phyloP scores from a whole-genome alignment of 495 filamentous ascomycete species.

The Penicillium atrosanguineum region DNA sequence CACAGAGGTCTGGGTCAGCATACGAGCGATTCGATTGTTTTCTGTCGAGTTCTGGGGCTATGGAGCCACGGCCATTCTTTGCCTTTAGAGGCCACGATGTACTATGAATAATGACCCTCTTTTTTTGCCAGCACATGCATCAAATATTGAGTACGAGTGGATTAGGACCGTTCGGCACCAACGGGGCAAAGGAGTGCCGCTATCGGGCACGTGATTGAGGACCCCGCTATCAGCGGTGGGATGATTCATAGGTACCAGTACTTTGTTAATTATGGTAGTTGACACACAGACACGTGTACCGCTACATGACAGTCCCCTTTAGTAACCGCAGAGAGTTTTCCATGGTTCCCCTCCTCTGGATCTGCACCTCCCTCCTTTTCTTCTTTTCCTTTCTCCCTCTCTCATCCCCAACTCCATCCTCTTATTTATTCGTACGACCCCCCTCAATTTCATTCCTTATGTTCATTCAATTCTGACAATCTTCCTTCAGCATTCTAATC shows the following conservation, averaged over 20 bases:
- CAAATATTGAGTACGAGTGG: not conserved
- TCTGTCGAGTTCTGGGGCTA: not conserved
- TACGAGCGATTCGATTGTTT: not conserved
- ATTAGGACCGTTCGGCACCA: slow-evolving; percentile 1
- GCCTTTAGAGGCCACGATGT: not conserved
- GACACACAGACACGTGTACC: not conserved
- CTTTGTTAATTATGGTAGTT: not conserved
- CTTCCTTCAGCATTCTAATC: slow-evolving; percentile 4
- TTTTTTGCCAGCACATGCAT: not conserved
- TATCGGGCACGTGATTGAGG: not conserved
- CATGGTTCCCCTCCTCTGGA: slow-evolving; percentile 12
- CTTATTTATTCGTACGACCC: slow-evolving; percentile 4
- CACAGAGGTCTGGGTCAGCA: not conserved
- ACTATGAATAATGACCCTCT: not conserved
- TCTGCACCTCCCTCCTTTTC: slow-evolving; percentile 19
- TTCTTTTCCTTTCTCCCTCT: slow-evolving; percentile 12
- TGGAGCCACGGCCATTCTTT: not conserved
- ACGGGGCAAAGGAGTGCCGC: not conserved
- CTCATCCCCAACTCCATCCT: slow-evolving; percentile 3
- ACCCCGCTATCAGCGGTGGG: slow-evolving; percentile 1
- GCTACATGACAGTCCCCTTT: not conserved
- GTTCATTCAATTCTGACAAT: slow-evolving; percentile 9
- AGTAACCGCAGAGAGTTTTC: slow-evolving; percentile 20
- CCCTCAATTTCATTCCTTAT: not conserved
- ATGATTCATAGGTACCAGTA: slow-evolving; percentile 13